A percentile compares a stretch with the other conserved stretches of the same genome.
Evolutionary conservation across 2,329 filamentous ascomycete species (phyloP).

Genomic region (Diaporthe velutina): DNA sequence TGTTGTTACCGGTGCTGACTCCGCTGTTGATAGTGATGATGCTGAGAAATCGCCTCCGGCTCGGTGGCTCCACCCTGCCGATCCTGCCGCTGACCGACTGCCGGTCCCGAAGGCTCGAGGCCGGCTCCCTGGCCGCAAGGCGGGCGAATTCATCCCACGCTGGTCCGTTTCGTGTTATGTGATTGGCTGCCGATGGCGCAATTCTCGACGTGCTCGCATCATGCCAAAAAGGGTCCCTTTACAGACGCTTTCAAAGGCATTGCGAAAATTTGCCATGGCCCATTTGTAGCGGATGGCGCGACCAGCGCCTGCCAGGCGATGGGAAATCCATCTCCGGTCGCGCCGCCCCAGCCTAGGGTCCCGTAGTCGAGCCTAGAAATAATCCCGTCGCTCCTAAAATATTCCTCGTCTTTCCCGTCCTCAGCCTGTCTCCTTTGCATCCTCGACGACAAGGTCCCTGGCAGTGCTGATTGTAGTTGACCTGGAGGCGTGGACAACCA

Average conservation of each 20-base stretch:
- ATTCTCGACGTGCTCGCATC: conserved; percentile 37
- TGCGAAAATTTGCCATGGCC: conserved; percentile 35
- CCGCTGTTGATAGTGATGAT: background rate
- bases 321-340: conserved; percentile 34
- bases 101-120: conserved; percentile 29
- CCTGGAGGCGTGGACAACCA: conserved; percentile 2
- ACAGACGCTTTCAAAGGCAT: conserved; percentile 31
- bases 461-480: conserved; percentile 16
- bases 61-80: conserved; percentile 36
- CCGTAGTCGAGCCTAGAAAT: conserved; percentile 20
- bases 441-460: conserved; percentile 24
- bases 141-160: conserved; percentile 35
- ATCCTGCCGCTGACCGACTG: conserved; percentile 34
- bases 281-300: conserved; percentile 22
- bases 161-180: conserved; percentile 24
- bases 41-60: conserved; percentile 35
- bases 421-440: conserved; percentile 2
- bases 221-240: conserved; percentile 35
- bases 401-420: conserved; percentile 2
- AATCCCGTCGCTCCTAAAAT: conserved; percentile 24
- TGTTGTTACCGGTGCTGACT: background rate
- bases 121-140: conserved; percentile 35
- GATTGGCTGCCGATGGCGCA: conserved; percentile 40
- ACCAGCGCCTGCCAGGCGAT: conserved; percentile 25
- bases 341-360: conserved; percentile 22